Base-by-base conservation (phyloP, 768 basidiomycete genomes). In the Udeniomyces megalosporus region DNA sequence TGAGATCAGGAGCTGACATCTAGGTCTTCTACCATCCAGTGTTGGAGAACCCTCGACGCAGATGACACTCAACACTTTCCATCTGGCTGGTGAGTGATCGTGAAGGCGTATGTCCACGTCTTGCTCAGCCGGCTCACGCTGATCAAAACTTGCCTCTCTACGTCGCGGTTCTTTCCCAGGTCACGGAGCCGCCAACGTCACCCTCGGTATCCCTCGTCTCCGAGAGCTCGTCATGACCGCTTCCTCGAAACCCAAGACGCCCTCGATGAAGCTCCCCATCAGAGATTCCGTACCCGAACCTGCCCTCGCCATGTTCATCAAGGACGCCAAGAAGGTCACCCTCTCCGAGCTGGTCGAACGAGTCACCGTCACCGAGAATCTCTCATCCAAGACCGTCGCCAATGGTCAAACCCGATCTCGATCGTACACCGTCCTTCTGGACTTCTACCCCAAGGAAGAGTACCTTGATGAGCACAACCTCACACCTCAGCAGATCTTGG, bases 161-260 rank as follows among this genome's bases (percentile, higher is more conserved):
- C 38, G 38, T 42, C 17, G 3, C 64, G 42, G 69, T 42, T 11
- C 26, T 53, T 60, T 28, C 17, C 38, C 67, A 91, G 89, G 93
- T 66, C 95, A 97, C 71, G 93, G 95, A 75, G 95, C 95, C 63
- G 95, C 95, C 46, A 99, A 99, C 72, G 95, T 99, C 65, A 99
- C 95, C 0, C 80, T 99, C 48, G 95, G 95, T 80, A 99, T 99
- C 68, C 95, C 95, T 45, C 93, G 95, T 70, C 78, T 99, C 7
- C 84, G 93, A 73, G 95, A 99, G 76, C 95, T 99, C 70, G 88
- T 99, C 68, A 96, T 97, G 92, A 96, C 93, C 0, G 95, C 95
- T 6, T 92, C 93, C 5, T 82, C 82, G 68, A 86, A 90, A 67
- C 93, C 92, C 55, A 93, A 90, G 73, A 99, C 95, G 1, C 95